phyloP scores from a whole-genome alignment of 495 filamentous ascomycete species.

The Aspergillus homomorphus region DNA sequence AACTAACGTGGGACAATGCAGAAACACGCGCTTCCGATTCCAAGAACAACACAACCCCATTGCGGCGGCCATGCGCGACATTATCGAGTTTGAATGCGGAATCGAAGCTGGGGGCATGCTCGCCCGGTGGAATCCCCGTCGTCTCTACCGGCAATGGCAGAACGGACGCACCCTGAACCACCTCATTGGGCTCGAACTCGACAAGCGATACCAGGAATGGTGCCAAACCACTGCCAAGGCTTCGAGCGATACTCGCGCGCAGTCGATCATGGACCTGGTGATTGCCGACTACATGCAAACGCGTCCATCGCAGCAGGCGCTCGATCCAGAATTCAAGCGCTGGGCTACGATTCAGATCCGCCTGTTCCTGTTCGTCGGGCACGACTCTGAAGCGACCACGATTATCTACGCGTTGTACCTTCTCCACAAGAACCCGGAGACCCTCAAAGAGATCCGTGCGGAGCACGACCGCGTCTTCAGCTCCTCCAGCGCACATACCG shows the following conservation, averaged over 20 bases:
- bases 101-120: neutral
- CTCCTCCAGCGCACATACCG: neutral
- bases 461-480: slow-evolving; percentile 6
- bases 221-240: neutral
- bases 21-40: neutral
- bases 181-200: slow-evolving; percentile 2
- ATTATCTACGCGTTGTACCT: neutral
- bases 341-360: slow-evolving; percentile 8
- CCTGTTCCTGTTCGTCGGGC: slow-evolving; percentile 7
- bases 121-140: neutral
- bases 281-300: slow-evolving; percentile 6
- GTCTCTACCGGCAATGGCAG: neutral
- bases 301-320: too few species aligned
- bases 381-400: slow-evolving; percentile 4
- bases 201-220: slow-evolving; percentile 6
- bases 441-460: neutral
- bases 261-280: slow-evolving; percentile 7
- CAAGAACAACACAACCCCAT: neutral
- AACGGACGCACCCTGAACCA: slow-evolving; percentile 4
- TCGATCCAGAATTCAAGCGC: slow-evolving; percentile 7
- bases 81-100: neutral
- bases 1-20: neutral
- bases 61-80: slow-evolving; percentile 4
- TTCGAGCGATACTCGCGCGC: neutral
- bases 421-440: neutral